Conservation (phyloP, 257 asterid species). For the Solanum dulcamara region DNA sequence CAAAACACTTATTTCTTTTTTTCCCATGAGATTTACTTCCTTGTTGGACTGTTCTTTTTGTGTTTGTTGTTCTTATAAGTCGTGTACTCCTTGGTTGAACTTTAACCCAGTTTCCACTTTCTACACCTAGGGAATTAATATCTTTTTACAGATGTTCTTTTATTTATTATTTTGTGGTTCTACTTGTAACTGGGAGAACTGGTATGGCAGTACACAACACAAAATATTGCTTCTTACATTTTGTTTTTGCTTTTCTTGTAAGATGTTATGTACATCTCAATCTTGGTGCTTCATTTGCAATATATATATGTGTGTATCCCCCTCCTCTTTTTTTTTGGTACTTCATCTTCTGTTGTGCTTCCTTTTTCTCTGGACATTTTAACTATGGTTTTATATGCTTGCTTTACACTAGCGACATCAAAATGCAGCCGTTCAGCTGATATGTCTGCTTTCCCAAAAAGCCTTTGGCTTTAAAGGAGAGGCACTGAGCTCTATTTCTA, state of each 20-base stretch:
- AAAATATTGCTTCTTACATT: neutral
- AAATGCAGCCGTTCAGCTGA: too few species aligned
- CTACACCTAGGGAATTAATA: neutral
- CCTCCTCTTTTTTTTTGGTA: too few species aligned
- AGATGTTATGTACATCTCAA: neutral
- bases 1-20: neutral
- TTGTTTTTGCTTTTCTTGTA: neutral
- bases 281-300: too few species aligned
- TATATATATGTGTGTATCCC: too few species aligned
- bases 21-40: neutral
- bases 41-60: neutral
- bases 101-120: conserved; percentile 5
- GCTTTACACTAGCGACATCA: conserved; percentile 1
- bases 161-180: too few species aligned
- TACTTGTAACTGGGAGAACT: neutral
- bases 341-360: neutral
- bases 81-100: neutral
- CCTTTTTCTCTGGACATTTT: neutral
- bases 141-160: neutral
- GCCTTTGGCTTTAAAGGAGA: conserved; percentile 72
- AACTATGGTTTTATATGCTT: conserved; percentile 1
- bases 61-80: neutral
- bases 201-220: neutral
- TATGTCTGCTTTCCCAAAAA: neutral
- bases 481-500: conserved; percentile 75